Evolutionary conservation across 1,284 basidiomycete genomes (phyloP).

Genomic region (Testicularia cyperi): DNA sequence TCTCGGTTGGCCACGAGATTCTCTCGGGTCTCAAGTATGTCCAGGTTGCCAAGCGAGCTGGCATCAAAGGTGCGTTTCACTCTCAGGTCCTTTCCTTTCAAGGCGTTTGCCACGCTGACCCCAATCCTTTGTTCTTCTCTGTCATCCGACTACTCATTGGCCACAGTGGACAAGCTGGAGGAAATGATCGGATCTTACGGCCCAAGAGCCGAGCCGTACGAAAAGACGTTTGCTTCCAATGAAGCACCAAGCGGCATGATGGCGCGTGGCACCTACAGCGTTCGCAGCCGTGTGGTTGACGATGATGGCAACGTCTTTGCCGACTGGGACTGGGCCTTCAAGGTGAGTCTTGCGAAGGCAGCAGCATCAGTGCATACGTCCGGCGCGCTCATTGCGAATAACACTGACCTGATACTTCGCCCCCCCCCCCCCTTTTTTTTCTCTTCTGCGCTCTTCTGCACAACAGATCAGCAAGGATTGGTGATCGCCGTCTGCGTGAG

Average conservation of each 20-base stretch:
- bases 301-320: conserved; percentile 71
- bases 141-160: too few relatives aligned
- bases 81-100: too few relatives aligned
- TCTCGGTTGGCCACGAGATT: conserved; percentile 75
- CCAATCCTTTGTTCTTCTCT: not conserved
- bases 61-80: conserved; percentile 62
- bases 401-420: too few relatives aligned
- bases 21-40: conserved; percentile 82
- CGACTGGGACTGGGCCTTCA: conserved; percentile 64
- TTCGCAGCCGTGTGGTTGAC: conserved; percentile 77
- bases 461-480: conserved; percentile 46
- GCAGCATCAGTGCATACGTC: too few relatives aligned
- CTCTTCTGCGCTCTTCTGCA: not conserved
- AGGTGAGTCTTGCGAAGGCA: too few relatives aligned
- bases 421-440: not conserved
- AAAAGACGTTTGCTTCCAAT: conserved; percentile 61
- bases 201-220: conserved; percentile 54
- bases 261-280: conserved; percentile 76
- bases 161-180: conserved; percentile 78
- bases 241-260: conserved; percentile 68
- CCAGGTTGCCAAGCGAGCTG: conserved; percentile 72
- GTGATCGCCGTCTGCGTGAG: too few relatives aligned
- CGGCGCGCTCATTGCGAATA: too few relatives aligned
- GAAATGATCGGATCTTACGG: conserved; percentile 88
- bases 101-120: too few relatives aligned